These are phyloP conservation scores for Pestalotiopsis sp. DNA, from an alignment of 2,329 filamentous ascomycete genomes.

Conservation along the genomic window DNA sequence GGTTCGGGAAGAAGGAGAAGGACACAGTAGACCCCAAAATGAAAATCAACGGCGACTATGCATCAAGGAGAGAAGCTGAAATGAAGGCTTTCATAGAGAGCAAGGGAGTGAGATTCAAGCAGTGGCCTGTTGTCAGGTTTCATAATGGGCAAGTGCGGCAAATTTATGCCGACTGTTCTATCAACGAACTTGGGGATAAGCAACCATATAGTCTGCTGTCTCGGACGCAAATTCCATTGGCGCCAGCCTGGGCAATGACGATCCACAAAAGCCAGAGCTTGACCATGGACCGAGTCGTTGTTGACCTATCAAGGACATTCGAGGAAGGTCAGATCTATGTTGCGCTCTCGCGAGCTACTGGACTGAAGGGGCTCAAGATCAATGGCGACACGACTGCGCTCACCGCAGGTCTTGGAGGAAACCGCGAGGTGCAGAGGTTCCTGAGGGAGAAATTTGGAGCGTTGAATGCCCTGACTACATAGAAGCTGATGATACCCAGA, in stretches of 20 bases:
- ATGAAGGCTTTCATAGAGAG: conserved; percentile 38
- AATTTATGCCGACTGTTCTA: conserved; percentile 52
- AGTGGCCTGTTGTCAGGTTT: conserved; percentile 55
- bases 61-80: conserved; percentile 33
- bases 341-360: conserved; percentile 57
- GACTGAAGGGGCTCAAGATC: conserved; percentile 45
- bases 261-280: conserved; percentile 65
- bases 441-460: conserved; percentile 33
- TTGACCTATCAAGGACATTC: conserved; percentile 53
- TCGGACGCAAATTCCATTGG: conserved; percentile 62
- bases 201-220: conserved; percentile 47
- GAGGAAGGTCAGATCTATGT: conserved; percentile 63
- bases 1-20: conserved; percentile 13
- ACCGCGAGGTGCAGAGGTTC: conserved; percentile 34
- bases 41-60: conserved; percentile 36
- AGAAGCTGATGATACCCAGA: conserved; percentile 1
- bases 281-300: conserved; percentile 58
- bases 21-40: conserved; percentile 7
- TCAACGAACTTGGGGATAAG: conserved; percentile 45
- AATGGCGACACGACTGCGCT: conserved; percentile 31
- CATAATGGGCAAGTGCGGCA: conserved; percentile 43
- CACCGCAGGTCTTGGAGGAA: conserved; percentile 29
- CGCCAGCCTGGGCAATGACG: conserved; percentile 62
- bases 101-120: conserved; percentile 26
- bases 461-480: conserved; percentile 15